Evolutionary conservation across 495 filamentous ascomycete genomes (phyloP).

Genomic region (Aspergillus ostianus): DNA sequence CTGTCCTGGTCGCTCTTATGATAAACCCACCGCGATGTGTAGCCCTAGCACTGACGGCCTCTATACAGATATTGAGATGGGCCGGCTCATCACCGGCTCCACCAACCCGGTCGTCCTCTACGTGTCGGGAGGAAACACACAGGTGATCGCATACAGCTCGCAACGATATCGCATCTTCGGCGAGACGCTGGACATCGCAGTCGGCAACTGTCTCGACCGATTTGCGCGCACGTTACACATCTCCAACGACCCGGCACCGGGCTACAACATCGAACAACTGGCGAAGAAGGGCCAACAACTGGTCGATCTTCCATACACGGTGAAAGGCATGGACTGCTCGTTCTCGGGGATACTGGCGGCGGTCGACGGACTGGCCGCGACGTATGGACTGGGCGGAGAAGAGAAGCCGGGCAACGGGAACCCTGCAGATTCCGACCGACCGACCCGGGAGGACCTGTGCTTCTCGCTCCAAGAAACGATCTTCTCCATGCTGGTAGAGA

Average conservation of each 20-base stretch:
- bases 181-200: slow-evolving; percentile 94
- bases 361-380: slow-evolving; percentile 72
- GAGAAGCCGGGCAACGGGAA: slow-evolving; percentile 27
- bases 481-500: slow-evolving; percentile 96
- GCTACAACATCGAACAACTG: slow-evolving; percentile 97
- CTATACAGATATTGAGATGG: slow-evolving; percentile 88
- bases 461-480: slow-evolving; percentile 95
- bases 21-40: background rate
- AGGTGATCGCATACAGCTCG: slow-evolving; percentile 94
- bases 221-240: slow-evolving; percentile 90
- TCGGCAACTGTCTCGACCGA: slow-evolving; percentile 94
- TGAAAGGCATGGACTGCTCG: slow-evolving; percentile 98
- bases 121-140: slow-evolving; percentile 94
- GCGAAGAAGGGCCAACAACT: slow-evolving; percentile 75
- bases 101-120: slow-evolving; percentile 93
- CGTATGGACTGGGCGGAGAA: slow-evolving; percentile 49
- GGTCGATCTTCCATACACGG: slow-evolving; percentile 88
- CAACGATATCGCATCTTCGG: slow-evolving; percentile 97
- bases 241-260: slow-evolving; percentile 92
- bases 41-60: slow-evolving; percentile 17
- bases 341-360: slow-evolving; percentile 87
- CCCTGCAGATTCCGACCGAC: slow-evolving; percentile 35
- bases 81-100: slow-evolving; percentile 86
- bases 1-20: background rate
- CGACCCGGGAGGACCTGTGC: slow-evolving; percentile 86